These are phyloP conservation scores for Fusarium equiseti DNA, from an alignment of 2,329 filamentous ascomycete species.

Conservation along the genomic window DNA sequence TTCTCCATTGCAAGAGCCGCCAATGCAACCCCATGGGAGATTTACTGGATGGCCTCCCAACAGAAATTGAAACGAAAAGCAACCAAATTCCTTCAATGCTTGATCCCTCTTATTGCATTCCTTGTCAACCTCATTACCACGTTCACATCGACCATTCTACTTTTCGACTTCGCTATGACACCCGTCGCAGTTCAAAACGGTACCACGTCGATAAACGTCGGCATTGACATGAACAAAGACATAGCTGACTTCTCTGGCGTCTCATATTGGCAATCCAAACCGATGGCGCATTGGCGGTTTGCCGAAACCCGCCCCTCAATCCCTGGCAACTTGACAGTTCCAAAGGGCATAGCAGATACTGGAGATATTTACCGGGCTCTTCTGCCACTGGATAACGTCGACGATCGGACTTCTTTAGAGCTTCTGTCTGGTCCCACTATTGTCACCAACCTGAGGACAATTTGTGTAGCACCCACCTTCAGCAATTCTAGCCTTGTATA, in stretches of 20 bases:
- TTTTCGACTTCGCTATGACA: conserved; percentile 8
- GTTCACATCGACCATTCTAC: conserved; percentile 19
- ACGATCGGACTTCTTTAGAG: neutral
- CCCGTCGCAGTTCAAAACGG: neutral
- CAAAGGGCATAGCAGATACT: neutral
- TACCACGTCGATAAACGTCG: neutral
- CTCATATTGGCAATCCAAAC: conserved; percentile 2
- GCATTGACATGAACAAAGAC: neutral
- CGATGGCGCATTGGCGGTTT: neutral
- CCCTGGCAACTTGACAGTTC: neutral
- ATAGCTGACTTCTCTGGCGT: neutral
- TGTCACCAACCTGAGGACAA: conserved; percentile 2
- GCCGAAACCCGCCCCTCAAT: neutral
- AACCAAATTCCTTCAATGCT: neutral
- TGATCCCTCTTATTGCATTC: neutral
- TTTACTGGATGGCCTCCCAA: neutral
- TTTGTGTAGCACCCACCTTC: neutral
- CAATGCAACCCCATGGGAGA: neutral
- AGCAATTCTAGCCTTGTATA: rapidly evolving
- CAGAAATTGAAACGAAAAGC: rapidly evolving
- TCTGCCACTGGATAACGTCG: neutral
- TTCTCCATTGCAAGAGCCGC: conserved; percentile 7
- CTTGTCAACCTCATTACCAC: neutral
- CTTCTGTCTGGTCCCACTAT: neutral
- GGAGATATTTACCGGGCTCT: conserved; percentile 8